These are phyloP conservation scores for Castanea crenata DNA, from an alignment of 306 rosid species.

Conservation along the genomic window DNA sequence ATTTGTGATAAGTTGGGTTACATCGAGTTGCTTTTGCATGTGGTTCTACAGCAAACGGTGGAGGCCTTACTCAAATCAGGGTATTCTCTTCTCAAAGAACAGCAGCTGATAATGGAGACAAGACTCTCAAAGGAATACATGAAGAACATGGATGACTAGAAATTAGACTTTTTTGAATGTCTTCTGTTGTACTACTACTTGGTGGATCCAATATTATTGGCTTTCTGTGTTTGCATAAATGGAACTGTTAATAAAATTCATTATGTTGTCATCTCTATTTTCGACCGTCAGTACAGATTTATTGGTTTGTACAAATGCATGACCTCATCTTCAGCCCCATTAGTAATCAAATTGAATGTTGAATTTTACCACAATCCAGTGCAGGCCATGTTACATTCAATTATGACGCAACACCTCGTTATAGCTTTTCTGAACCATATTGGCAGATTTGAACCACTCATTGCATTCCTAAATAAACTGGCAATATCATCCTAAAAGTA, in stretches of 20 bases:
- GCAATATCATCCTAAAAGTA: no score
- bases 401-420: no score
- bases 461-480: no score
- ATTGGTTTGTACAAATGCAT: no score
- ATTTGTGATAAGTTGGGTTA: slow-evolving; percentile 2
- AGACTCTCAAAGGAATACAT: slow-evolving; percentile 94
- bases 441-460: no score
- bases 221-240: slow-evolving; percentile 10
- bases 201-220: background rate
- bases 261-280: background rate
- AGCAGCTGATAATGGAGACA: slow-evolving; percentile 77
- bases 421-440: no score
- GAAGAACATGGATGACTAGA: slow-evolving; percentile 80
- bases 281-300: background rate
- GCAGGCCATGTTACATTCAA: no score
- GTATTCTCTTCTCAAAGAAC: slow-evolving; percentile 73
- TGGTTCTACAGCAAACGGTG: slow-evolving; percentile 70
- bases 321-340: no score
- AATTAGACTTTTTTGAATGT: slow-evolving; percentile 13
- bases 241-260: background rate
- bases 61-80: slow-evolving; percentile 90
- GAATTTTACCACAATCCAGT: no score
- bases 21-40: slow-evolving; percentile 27
- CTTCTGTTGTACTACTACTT: background rate
- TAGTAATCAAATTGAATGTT: no score